A percentile compares a stretch with the other conserved stretches of the same genome.
Conservation (phyloP, 768 basidiomycete species). For the Boletus subcaerulescens region DNA sequence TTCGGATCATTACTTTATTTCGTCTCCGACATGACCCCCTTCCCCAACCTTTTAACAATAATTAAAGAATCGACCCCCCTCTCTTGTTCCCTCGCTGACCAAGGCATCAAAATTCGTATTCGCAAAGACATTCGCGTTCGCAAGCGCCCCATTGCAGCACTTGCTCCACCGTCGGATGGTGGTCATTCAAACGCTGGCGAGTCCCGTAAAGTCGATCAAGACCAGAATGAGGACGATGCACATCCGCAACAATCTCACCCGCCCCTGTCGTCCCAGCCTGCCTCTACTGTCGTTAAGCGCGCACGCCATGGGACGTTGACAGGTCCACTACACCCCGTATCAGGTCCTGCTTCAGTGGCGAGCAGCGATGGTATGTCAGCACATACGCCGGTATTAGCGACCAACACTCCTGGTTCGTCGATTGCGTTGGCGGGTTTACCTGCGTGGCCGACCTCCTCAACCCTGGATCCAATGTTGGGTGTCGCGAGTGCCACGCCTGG, state of each 20-base stretch:
- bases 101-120: constrained; percentile 93
- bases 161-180: constrained; percentile 20
- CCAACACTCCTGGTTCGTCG: constrained; percentile 12
- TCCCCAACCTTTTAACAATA: neutral
- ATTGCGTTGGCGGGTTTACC: constrained; percentile 29
- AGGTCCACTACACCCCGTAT: constrained; percentile 14
- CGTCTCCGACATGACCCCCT: constrained; percentile 5
- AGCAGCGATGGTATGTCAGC: constrained; percentile 18
- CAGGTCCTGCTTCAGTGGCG: constrained; percentile 16
- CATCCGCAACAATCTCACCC: constrained; percentile 10
- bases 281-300: constrained; percentile 18
- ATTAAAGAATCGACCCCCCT: constrained; percentile 78
- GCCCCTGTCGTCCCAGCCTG: constrained; percentile 9
- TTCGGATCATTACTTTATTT: constrained; percentile 20
- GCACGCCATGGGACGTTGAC: constrained; percentile 31
- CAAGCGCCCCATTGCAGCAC: constrained; percentile 55
- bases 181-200: constrained; percentile 9
- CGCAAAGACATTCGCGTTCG: constrained; percentile 87
- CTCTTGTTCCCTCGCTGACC: constrained; percentile 89
- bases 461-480: constrained; percentile 30
- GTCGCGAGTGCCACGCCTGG: constrained; percentile 32
- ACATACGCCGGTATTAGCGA: constrained; percentile 18
- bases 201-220: constrained; percentile 26
- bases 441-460: constrained; percentile 32
- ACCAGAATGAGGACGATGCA: constrained; percentile 24